Evolutionary conservation across 345 rosid species (phyloP).

Genomic region (Pistacia vera): DNA sequence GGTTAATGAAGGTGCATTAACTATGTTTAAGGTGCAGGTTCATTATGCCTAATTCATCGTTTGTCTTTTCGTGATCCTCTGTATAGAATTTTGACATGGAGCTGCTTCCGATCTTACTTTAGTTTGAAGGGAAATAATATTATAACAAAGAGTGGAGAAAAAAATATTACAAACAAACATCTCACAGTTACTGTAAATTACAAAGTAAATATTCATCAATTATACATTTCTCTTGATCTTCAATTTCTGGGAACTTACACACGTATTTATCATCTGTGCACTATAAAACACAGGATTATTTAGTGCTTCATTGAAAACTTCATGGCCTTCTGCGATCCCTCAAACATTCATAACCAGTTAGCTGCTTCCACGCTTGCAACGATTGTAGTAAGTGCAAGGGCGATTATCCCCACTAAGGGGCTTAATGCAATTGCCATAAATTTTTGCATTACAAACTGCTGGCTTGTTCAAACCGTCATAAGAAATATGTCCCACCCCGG

Average conservation of each 20-base stretch:
- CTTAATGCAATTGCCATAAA: slow-evolving; percentile 1
- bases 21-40: too few relatives aligned
- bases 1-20: too few relatives aligned
- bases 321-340: neutral
- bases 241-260: neutral
- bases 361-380: neutral
- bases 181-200: too few relatives aligned
- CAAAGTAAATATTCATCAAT: too few relatives aligned
- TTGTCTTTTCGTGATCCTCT: too few relatives aligned
- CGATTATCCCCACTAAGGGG: neutral
- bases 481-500: neutral
- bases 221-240: too few relatives aligned
- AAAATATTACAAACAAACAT: too few relatives aligned
- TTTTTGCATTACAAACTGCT: neutral
- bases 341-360: neutral
- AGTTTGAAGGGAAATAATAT: neutral
- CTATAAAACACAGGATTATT: too few relatives aligned
- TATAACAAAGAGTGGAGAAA: neutral
- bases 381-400: neutral
- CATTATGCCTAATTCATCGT: too few relatives aligned
- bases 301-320: neutral
- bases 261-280: neutral
- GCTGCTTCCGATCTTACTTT: neutral
- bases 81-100: too few relatives aligned
- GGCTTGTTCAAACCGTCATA: neutral